Percentiles rank a stretch among this genome's conserved stretches.
Conservation (phyloP, 73 alveolate genomes). For the Tetrahymena elliotti region DNA sequence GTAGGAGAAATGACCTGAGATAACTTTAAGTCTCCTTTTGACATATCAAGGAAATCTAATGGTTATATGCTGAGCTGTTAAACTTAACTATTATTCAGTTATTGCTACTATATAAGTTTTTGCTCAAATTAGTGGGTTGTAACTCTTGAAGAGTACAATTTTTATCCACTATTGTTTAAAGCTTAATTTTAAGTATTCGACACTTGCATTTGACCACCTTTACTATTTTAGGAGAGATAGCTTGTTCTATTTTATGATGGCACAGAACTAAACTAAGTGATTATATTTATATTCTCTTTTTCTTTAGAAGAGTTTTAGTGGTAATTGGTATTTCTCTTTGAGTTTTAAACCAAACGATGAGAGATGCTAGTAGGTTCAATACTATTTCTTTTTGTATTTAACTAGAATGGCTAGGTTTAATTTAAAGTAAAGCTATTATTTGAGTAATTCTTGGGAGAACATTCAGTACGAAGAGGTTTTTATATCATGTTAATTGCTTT, state of each 20-base stretch:
- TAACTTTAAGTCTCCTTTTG: neutral
- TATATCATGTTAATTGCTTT: neutral
- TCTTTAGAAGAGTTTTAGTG: neutral
- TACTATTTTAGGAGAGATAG: neutral
- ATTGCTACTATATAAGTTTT: neutral
- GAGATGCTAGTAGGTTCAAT: neutral
- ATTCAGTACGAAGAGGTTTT: neutral
- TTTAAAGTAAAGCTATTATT: neutral
- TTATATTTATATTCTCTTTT: neutral
- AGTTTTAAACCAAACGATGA: neutral
- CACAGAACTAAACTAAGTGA: neutral
- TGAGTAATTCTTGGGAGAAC: neutral
- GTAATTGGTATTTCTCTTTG: neutral
- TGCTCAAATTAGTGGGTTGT: neutral
- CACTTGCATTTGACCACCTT: neutral
- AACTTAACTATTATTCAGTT: neutral
- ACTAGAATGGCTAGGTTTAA: neutral
- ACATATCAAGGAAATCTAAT: neutral
- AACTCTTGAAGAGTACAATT: neutral
- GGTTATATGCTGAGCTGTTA: neutral
- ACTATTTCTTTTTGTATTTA: neutral
- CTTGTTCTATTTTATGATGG: neutral
- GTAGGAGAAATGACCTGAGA: neutral
- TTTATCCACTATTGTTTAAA: neutral
- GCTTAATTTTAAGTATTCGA: neutral